These are phyloP conservation scores for Chrysoporthe cubensis DNA, from an alignment of 2,329 filamentous ascomycete genomes.

Conservation along the genomic window DNA sequence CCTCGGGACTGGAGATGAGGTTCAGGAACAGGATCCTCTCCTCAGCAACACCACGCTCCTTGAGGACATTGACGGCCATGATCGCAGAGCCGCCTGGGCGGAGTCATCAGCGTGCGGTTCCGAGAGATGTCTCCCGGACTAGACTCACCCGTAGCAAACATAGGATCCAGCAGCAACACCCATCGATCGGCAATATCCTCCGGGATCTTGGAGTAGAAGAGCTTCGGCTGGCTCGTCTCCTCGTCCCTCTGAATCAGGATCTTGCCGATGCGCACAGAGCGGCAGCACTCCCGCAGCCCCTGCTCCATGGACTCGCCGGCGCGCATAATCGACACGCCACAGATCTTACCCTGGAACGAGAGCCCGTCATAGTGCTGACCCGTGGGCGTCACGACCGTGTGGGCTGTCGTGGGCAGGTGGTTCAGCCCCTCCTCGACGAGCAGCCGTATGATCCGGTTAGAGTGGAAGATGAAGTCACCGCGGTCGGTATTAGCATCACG, in stretches of 20 bases:
- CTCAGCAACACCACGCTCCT: slow-evolving; percentile 87
- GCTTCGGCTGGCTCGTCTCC: slow-evolving; percentile 86
- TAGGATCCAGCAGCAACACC: slow-evolving; percentile 95
- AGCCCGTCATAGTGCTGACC: slow-evolving; percentile 87
- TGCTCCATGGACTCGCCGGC: slow-evolving; percentile 99
- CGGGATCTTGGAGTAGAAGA: slow-evolving; percentile 98
- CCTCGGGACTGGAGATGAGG: slow-evolving; percentile 94
- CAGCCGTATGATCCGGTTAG: slow-evolving; percentile 94
- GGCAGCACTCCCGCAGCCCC: slow-evolving; percentile 92
- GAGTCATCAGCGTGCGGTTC: slow-evolving; percentile 13
- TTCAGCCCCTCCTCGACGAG: slow-evolving; percentile 97
- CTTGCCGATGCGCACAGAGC: slow-evolving; percentile 97
- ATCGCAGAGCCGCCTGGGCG: slow-evolving; percentile 83
- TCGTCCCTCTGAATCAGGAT: slow-evolving; percentile 98
- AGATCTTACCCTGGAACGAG: slow-evolving; percentile 97
- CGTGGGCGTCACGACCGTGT: slow-evolving; percentile 88
- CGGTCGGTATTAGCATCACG: slow-evolving; percentile 87
- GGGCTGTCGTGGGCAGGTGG: slow-evolving; percentile 88
- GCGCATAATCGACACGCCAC: slow-evolving; percentile 97
- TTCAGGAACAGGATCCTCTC: slow-evolving; percentile 96
- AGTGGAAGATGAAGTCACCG: slow-evolving; percentile 99
- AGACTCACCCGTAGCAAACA: slow-evolving; percentile 88
- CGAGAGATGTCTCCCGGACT: background rate
- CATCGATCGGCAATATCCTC: slow-evolving; percentile 91
- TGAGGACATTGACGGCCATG: slow-evolving; percentile 95